phyloP scores from a whole-genome alignment of 805 yeast species.

The Lipomyces kockii region DNA sequence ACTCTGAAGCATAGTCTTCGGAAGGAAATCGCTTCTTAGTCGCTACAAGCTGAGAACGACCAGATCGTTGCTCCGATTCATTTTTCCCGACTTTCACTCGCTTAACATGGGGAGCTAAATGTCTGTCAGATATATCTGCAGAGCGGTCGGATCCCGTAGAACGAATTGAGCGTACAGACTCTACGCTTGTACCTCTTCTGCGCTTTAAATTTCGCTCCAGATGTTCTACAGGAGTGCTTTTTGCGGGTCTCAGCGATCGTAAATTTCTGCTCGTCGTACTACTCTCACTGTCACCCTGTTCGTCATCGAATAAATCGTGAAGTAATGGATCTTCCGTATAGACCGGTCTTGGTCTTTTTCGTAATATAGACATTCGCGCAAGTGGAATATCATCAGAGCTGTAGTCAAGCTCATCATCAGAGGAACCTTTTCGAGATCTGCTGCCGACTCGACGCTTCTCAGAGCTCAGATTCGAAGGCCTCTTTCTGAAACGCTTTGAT shows the following conservation, averaged over 20 bases:
- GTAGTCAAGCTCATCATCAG: neutral
- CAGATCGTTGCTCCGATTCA: neutral
- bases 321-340: neutral
- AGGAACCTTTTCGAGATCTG: neutral
- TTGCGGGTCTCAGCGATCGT: neutral
- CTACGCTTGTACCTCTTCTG: neutral
- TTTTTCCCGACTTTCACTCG: neutral
- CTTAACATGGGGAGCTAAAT: neutral
- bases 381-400: neutral
- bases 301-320: neutral
- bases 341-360: neutral
- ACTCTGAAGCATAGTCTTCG: conserved; percentile 15
- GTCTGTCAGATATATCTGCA: neutral
- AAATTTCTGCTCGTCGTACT: neutral
- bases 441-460: neutral
- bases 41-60: neutral
- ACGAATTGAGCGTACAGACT: neutral
- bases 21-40: conserved; percentile 5
- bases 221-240: neutral
- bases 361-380: neutral
- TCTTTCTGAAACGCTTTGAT: neutral
- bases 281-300: neutral
- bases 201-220: neutral
- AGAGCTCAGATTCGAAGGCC: neutral
- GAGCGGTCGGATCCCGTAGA: neutral